These are phyloP conservation scores for Bipolaris zeicola DNA, from an alignment of 2,329 filamentous ascomycete genomes.

Conservation along the genomic window DNA sequence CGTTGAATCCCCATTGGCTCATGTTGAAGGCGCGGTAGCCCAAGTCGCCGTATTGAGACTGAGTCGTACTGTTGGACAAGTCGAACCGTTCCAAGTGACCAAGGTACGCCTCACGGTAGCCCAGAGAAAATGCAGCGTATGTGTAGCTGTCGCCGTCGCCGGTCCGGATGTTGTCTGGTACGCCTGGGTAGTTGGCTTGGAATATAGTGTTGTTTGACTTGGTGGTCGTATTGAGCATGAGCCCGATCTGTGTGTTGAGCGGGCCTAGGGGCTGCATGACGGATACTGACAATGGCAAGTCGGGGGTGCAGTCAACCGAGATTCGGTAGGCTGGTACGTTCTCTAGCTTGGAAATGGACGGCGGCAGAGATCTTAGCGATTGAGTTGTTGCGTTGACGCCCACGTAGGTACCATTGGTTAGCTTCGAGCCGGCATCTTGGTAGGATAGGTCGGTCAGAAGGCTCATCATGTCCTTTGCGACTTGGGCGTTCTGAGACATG, in stretches of 20 bases:
- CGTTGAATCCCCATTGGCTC: neutral
- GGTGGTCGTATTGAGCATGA: neutral
- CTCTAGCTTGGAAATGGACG: neutral
- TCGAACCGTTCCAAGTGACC: slow-evolving; percentile 1
- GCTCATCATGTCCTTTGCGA: slow-evolving; percentile 6
- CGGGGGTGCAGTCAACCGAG: slow-evolving; percentile 1
- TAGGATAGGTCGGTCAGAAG: slow-evolving; percentile 6
- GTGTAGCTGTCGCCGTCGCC: neutral
- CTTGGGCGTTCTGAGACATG: slow-evolving; percentile 5
- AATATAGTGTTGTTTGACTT: slow-evolving; percentile 3
- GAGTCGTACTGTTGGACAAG: neutral
- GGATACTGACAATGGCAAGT: neutral
- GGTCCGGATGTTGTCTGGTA: neutral
- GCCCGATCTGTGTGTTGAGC: neutral
- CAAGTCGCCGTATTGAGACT: neutral
- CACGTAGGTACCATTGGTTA: slow-evolving; percentile 6
- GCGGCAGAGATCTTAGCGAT: slow-evolving; percentile 4
- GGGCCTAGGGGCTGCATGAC: neutral
- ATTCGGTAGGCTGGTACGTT: slow-evolving; percentile 9
- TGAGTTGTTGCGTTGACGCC: slow-evolving; percentile 3
- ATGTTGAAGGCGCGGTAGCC: neutral
- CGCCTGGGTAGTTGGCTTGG: slow-evolving; percentile 3
- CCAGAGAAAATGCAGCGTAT: slow-evolving; percentile 4
- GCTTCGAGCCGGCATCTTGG: neutral
- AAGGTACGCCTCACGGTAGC: slow-evolving; percentile 2